Evolutionary conservation across 352 stramenopile genomes (phyloP), one percentile per base, ranked within the genome.

Genomic region (Globisporangium mamillatum): DNA sequence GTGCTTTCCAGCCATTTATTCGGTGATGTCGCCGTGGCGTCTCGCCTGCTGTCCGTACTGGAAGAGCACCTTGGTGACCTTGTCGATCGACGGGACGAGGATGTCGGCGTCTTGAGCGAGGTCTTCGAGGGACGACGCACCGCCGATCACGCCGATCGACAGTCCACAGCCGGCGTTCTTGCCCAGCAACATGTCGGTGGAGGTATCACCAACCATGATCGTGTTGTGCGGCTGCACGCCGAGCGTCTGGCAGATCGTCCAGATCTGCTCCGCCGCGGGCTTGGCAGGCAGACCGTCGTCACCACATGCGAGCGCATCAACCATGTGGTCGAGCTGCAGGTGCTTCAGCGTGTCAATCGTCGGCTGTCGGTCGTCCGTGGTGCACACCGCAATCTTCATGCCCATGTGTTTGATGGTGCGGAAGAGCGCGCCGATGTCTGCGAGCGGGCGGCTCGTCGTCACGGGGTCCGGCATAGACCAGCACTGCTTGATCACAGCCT

Each of bases 351-450:
- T 95, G 55, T 90, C 79, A 46, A 91, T 70, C 6, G 89, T 96
- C 8, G 86, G 75, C 60, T 90, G 80, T 20, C 89, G 84, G 72
- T 96, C 82, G 72, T 96, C 89, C 7, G 86, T 94, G 14, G 89
- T 96, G 75, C 86, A 94, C 57, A 96, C 87, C 20, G 89, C 88
- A 63, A 96, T 96, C 78, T 96, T 95, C 68, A 94, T 92, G 65
- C 78, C 77, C 82, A 95, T 93, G 41, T 84, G 81, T 72, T 90
- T 89, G 73, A 94, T 92, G 27, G 82, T 91, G 48, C 82, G 83
- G 70, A 96, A 96, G 60, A 96, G 82, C 24, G 76, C 84, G 3
- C 72, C 72, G 52, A 96, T 78, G 67, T 96, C 88, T 16, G 63
- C 82, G 20, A 94, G 80, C 32, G 89, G 86, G 0, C 86, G 80